These are phyloP conservation scores for Phytophthora vignae DNA, from an alignment of 352 stramenopile genomes.

Conservation along the genomic window DNA sequence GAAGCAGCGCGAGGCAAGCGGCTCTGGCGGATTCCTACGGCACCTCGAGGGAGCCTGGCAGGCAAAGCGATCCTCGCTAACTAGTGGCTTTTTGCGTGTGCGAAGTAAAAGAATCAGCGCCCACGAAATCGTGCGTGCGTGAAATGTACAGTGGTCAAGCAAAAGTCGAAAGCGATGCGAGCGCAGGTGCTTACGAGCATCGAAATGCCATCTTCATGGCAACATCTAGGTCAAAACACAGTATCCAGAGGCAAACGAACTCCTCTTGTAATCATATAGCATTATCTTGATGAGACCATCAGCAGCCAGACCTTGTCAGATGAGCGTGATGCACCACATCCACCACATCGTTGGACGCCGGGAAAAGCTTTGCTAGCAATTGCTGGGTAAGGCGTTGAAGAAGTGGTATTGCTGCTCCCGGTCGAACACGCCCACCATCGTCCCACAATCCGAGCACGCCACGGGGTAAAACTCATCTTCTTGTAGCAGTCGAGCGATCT, in stretches of 20 bases:
- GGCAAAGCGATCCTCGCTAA: conserved; percentile 19
- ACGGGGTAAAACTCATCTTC: conserved; percentile 75
- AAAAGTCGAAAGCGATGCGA: conserved; percentile 30
- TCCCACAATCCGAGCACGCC: conserved; percentile 78
- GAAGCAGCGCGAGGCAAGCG: conserved; percentile 22
- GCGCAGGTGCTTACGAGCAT: conserved; percentile 23
- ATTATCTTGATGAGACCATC: conserved; percentile 13
- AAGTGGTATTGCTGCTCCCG: conserved; percentile 71
- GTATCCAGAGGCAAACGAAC: conserved; percentile 13
- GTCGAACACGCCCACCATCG: conserved; percentile 77
- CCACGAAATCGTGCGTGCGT: conserved; percentile 36
- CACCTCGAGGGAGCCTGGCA: conserved; percentile 11
- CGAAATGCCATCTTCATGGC: conserved; percentile 13
- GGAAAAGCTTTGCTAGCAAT: conserved; percentile 34
- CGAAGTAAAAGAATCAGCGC: conserved; percentile 37
- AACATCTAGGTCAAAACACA: conserved; percentile 23
- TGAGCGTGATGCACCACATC: conserved; percentile 8
- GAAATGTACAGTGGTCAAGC: conserved; percentile 40
- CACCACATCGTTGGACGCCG: not conserved
- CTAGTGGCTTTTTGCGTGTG: conserved; percentile 42
- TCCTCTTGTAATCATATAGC: conserved; percentile 26
- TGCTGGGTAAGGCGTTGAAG: conserved; percentile 82
- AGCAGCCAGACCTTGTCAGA: conserved; percentile 1
- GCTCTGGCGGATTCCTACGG: conserved; percentile 3
- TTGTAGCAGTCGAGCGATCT: conserved; percentile 40